phyloP scores from a whole-genome alignment of 805 yeast species.

The Starmerella apis region DNA sequence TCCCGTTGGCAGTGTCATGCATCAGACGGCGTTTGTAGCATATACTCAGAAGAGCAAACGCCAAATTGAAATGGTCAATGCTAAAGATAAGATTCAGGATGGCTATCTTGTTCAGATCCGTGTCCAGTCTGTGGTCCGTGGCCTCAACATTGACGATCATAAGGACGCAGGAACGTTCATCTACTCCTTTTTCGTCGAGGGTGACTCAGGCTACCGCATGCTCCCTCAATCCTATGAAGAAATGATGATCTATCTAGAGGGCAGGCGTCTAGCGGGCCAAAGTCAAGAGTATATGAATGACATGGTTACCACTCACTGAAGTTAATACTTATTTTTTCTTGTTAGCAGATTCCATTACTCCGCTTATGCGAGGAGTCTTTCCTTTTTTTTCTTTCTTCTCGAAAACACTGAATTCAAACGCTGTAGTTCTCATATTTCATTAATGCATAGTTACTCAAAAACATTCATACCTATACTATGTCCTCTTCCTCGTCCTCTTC shows the following conservation, averaged over 20 bases:
- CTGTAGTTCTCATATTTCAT: no score
- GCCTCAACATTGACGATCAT: slow-evolving; percentile 48
- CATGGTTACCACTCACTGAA: slow-evolving; percentile 10
- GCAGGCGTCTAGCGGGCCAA: slow-evolving; percentile 78
- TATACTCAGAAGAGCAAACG: slow-evolving; percentile 58
- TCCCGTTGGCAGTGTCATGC: slow-evolving; percentile 85
- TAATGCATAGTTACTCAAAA: no score
- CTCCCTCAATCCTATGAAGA: slow-evolving; percentile 81
- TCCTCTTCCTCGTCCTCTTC: slow-evolving; percentile 25
- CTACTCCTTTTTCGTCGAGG: slow-evolving; percentile 67
- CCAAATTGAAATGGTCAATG: slow-evolving; percentile 35
- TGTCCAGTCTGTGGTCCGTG: slow-evolving; percentile 71
- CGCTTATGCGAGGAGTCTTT: no score
- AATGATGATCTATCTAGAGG: slow-evolving; percentile 85
- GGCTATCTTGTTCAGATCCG: slow-evolving; percentile 85
- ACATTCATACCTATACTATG: background rate
- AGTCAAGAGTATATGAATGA: slow-evolving; percentile 41
- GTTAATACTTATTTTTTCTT: no score
- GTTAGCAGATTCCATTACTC: no score
- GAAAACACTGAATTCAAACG: no score
- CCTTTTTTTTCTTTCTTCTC: no score
- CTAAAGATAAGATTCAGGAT: slow-evolving; percentile 18
- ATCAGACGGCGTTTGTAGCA: slow-evolving; percentile 69
- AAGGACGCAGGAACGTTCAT: slow-evolving; percentile 79
- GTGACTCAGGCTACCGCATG: slow-evolving; percentile 45